Percentiles rank a stretch among this genome's conserved stretches.
These are phyloP conservation scores for Hortiboletus campestris DNA, from an alignment of 768 basidiomycete genomes.

Conservation along the genomic window DNA sequence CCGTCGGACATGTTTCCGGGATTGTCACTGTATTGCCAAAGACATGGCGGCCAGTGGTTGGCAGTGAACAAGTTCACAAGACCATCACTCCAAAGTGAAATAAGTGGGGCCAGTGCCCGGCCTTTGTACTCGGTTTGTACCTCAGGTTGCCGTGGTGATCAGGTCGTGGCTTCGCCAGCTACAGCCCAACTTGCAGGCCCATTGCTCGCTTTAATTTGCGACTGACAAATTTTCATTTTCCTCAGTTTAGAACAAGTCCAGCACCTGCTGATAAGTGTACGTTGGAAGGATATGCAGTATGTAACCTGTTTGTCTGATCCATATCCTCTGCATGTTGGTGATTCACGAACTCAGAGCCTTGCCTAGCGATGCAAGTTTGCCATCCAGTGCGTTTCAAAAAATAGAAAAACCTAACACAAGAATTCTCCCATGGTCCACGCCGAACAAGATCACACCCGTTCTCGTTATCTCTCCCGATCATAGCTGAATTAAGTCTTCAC, in stretches of 20 bases:
- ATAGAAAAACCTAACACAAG: not conserved
- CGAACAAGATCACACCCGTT: not conserved
- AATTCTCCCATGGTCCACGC: not conserved
- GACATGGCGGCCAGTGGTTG: not conserved
- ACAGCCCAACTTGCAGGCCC: not conserved
- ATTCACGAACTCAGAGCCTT: not conserved
- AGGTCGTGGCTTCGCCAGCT: no score
- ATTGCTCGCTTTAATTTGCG: not conserved
- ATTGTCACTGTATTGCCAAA: not conserved
- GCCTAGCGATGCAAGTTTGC: not conserved
- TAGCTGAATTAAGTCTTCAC: not conserved
- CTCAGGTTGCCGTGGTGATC: not conserved
- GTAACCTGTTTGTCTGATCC: not conserved
- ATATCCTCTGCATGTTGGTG: not conserved
- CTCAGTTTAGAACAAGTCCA: not conserved
- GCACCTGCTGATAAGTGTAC: not conserved
- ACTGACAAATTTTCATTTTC: not conserved
- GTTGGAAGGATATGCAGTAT: not conserved
- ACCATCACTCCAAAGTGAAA: not conserved
- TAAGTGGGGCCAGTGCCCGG: not conserved
- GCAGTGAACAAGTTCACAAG: not conserved
- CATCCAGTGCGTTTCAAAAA: not conserved
- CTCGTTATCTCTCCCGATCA: not conserved
- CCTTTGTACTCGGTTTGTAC: conserved; percentile 1
- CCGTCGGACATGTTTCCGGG: not conserved